These are phyloP conservation scores for Microdochium trichocladiopsis DNA, from an alignment of 2,329 filamentous ascomycete species.

Conservation along the genomic window DNA sequence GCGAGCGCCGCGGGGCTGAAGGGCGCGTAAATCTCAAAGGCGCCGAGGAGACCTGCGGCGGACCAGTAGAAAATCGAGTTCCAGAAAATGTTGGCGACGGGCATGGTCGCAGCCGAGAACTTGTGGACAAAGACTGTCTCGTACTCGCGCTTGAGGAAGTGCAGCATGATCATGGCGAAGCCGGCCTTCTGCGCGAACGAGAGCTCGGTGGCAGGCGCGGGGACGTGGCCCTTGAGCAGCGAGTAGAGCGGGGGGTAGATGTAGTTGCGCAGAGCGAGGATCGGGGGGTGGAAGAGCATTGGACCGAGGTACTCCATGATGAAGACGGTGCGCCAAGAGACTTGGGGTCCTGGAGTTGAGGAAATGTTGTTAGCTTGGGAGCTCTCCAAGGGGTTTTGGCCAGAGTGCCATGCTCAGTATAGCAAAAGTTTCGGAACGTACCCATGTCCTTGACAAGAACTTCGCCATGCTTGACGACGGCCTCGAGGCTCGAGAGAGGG, in stretches of 20 bases:
- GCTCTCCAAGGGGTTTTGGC: not conserved
- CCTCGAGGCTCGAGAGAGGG: conserved; percentile 37
- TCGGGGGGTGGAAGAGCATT: conserved; percentile 74
- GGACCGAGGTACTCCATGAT: conserved; percentile 92
- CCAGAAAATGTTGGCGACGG: conserved; percentile 81
- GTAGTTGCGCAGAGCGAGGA: conserved; percentile 65
- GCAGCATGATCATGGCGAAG: conserved; percentile 66
- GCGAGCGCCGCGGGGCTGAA: conserved; percentile 57
- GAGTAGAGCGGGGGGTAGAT: conserved; percentile 50
- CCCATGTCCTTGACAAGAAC: conserved; percentile 91
- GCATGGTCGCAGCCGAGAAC: conserved; percentile 95
- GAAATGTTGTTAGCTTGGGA: conserved; percentile 11
- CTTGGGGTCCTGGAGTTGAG: conserved; percentile 62
- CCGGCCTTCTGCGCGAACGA: conserved; percentile 64
- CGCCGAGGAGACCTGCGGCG: conserved; percentile 71
- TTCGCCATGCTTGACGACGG: conserved; percentile 41
- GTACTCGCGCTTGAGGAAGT: conserved; percentile 92
- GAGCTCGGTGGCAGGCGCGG: conserved; percentile 41
- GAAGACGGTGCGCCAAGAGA: conserved; percentile 90
- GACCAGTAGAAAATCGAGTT: conserved; percentile 95
- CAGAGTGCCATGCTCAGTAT: not conserved
- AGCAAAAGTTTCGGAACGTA: conserved; percentile 30
- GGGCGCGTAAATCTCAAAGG: conserved; percentile 79
- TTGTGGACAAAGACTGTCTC: conserved; percentile 94
- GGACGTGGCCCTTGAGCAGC: conserved; percentile 34